Base-by-base conservation (phyloP, 352 stramenopile species). In the Globisporangium recalcitrans region DNA sequence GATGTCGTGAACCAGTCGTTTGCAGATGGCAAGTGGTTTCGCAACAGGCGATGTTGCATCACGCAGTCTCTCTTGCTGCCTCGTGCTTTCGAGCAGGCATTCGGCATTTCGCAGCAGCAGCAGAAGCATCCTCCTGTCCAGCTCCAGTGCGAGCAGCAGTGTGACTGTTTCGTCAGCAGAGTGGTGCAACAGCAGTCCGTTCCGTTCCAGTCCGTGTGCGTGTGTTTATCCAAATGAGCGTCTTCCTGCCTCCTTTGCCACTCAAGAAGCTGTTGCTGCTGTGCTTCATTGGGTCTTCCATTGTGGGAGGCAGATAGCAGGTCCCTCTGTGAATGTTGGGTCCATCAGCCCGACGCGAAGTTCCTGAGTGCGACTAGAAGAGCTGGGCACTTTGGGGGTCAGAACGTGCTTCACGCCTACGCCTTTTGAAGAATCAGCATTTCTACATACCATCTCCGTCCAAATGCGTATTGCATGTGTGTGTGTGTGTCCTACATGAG, bases 331-430 rank as follows among this genome's bases (percentile, higher is more conserved):
- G 80, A 72, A 87, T 89, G 80, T 84, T 81, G 78, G 80, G 80
- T 89, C 80, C 60, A 89, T 89, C 80, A 89, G 80, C 80, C 80
- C 52, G 75, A 84, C 76, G 80, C 53, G 68, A 88, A 85, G 78
- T 83, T 75, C 69, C 78, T 75, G 72, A 73, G 67, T 67, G 74
- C 38, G 76, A 66, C 76, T 69, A 87, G 80, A 84, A 87, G 68
- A 73, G 80, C 80, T 89, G 80, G 80, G 80, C 80, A 89, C 77
- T 89, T 86, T 81, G 68, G 72, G 69, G 78, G 69, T 70, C 61
- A 59, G 67, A 73, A 65, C 69, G 77, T 73, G 78, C 81, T 86
- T 72, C 84, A 77, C 77, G 74, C 63, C 75, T 68, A 73, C 71
- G 76, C 72, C 64, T 66, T 66, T 63, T 65, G 76, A 74, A 86